Evolutionary conservation across 164 flowering plant species (phyloP).

Genomic region (Magnolia officinalis): DNA sequence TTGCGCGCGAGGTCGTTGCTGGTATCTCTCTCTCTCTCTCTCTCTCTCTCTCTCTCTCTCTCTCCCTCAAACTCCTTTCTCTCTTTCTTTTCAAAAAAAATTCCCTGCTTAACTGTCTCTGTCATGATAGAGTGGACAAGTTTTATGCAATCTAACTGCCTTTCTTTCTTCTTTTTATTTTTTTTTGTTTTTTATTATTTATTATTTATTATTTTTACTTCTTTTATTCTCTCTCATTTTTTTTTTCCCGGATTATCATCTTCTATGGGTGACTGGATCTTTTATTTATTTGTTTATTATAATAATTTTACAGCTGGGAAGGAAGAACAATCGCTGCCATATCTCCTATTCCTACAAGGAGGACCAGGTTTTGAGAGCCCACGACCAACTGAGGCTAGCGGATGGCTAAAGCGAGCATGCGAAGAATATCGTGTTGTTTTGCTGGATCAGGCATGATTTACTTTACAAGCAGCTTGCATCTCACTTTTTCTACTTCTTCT

Average conservation of each 20-base stretch:
- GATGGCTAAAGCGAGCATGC: slow-evolving; percentile 90
- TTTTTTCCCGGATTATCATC: neutral
- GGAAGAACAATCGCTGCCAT: slow-evolving; percentile 73
- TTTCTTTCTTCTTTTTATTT: no score
- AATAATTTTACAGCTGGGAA: slow-evolving; percentile 62
- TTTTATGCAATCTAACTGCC: neutral
- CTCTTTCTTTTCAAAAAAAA: neutral
- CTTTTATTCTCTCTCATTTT: neutral
- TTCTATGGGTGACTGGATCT: neutral
- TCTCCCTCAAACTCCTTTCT: neutral
- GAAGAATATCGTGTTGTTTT: slow-evolving; percentile 75
- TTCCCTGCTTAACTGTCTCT: neutral
- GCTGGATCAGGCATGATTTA: slow-evolving; percentile 78
- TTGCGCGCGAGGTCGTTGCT: slow-evolving; percentile 96
- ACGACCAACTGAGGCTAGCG: slow-evolving; percentile 86
- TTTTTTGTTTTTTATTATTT: no score
- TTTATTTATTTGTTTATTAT: neutral
- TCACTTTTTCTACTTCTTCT: neutral
- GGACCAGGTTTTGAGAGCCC: slow-evolving; percentile 95
- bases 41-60: neutral
- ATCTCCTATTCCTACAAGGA: slow-evolving; percentile 79
- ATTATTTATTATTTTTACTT: no score
- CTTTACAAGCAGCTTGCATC: neutral
- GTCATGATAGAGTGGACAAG: neutral
- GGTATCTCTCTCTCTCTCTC: slow-evolving; percentile 36